Evolutionary conservation across 2,329 filamentous ascomycete genomes (phyloP).

Genomic region (Penicillium rolfsii): DNA sequence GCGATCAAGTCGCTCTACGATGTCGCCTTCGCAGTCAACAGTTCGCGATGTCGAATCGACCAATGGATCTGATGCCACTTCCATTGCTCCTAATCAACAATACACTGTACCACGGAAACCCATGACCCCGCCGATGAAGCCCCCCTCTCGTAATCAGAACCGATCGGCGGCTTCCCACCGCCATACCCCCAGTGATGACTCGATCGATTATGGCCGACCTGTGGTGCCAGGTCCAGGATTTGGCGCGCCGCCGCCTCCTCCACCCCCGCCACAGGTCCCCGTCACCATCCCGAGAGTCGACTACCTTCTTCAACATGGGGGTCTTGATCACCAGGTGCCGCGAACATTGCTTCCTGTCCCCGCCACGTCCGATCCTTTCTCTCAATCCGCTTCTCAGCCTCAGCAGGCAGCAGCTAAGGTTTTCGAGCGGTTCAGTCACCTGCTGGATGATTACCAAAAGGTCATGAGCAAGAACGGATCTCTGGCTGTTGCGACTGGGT

Average conservation of each 20-base stretch:
- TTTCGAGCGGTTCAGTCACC: conserved; percentile 79
- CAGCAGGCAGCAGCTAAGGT: conserved; percentile 70
- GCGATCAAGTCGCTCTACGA: conserved; percentile 36
- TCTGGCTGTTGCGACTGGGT: conserved; percentile 90
- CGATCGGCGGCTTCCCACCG: conserved; percentile 38
- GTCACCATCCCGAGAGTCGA: conserved; percentile 81
- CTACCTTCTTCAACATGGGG: conserved; percentile 88
- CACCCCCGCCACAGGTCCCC: conserved; percentile 68
- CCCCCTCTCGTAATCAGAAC: conserved; percentile 41
- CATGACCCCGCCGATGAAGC: conserved; percentile 36
- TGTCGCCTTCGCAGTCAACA: conserved; percentile 40
- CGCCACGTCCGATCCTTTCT: conserved; percentile 58
- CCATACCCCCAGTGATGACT: conserved; percentile 42
- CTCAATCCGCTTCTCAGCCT: conserved; percentile 64
- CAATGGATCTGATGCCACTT: conserved; percentile 51
- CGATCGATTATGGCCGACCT: conserved; percentile 39
- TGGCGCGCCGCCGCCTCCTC: conserved; percentile 67
- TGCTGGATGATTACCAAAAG: conserved; percentile 82
- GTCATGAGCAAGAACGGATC: conserved; percentile 85
- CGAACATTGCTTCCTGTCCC: conserved; percentile 66
- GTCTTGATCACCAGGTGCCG: conserved; percentile 71
- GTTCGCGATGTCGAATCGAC: conserved; percentile 42
- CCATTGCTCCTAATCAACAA: conserved; percentile 50
- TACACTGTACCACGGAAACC: conserved; percentile 36
- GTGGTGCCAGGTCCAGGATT: conserved; percentile 36